Evolutionary conservation across 2,329 filamentous ascomycete genomes (phyloP).

Genomic region (Clonostachys rhizophaga): DNA sequence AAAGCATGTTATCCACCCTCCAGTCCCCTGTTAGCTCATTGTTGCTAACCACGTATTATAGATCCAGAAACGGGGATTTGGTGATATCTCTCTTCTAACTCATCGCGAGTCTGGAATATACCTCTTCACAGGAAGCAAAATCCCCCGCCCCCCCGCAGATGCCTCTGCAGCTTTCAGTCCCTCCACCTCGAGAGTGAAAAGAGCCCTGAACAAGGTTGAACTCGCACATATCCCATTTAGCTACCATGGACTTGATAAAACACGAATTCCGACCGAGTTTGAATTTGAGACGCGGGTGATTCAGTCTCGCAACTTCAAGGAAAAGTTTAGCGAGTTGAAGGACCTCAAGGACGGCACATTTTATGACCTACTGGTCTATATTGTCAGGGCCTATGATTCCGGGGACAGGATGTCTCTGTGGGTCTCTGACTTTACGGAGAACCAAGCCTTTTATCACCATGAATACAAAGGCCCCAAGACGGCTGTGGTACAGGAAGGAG

Average conservation of each 20-base stretch:
- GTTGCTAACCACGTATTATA: conserved; percentile 9
- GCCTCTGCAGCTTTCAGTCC: conserved; percentile 22
- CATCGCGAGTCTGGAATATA: conserved; percentile 25
- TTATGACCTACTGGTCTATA: conserved; percentile 66
- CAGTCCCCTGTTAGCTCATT: too few species aligned
- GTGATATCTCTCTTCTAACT: conserved; percentile 35
- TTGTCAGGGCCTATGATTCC: conserved; percentile 48
- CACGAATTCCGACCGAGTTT: conserved; percentile 29
- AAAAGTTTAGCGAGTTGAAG: conserved; percentile 62
- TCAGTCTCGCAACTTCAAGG: conserved; percentile 34
- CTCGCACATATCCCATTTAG: conserved; percentile 41
- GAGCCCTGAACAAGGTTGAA: conserved; percentile 16
- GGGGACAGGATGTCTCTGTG: conserved; percentile 57
- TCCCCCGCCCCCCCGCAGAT: conserved; percentile 31
- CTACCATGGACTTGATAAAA: conserved; percentile 37
- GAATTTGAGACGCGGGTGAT: conserved; percentile 34
- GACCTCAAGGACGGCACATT: conserved; percentile 54
- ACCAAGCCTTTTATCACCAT: conserved; percentile 56
- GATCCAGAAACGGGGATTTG: conserved; percentile 29
- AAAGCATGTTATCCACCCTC: conserved; percentile 34
- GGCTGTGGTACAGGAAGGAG: conserved; percentile 36
- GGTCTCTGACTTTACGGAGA: conserved; percentile 78
- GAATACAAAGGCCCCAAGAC: conserved; percentile 5
- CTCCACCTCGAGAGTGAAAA: conserved; percentile 9
- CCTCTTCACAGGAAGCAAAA: conserved; percentile 17